Percentiles rank a stretch among this genome's conserved stretches.
Evolutionary conservation across 140 eudicot species (phyloP).

Genomic region (Stevia rebaudiana): DNA sequence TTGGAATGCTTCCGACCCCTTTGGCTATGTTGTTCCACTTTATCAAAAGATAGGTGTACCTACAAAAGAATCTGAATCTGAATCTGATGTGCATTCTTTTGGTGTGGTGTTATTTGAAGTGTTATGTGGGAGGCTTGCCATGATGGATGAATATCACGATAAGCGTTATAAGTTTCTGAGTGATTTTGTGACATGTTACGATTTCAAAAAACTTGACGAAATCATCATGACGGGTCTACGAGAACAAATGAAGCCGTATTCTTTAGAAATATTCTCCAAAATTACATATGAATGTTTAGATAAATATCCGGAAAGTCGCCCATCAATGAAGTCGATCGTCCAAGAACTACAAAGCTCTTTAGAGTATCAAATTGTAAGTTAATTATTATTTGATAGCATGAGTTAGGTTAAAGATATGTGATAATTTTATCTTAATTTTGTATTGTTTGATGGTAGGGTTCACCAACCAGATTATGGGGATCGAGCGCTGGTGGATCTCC

Average conservation of each 20-base stretch:
- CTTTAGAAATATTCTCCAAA: not conserved
- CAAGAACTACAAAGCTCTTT: not conserved
- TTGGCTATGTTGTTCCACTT: not conserved
- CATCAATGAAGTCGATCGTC: not conserved
- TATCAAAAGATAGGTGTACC: not conserved
- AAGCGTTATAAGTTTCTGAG: not conserved
- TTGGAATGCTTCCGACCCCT: too few relatives aligned
- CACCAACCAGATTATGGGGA: conserved; percentile 1
- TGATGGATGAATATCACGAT: not conserved
- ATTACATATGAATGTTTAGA: not conserved
- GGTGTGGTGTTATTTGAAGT: not conserved
- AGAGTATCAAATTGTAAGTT: not conserved
- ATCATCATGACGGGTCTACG: not conserved
- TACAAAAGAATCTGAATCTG: conserved; percentile 14
- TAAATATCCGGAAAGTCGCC: not conserved
- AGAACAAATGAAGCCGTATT: not conserved
- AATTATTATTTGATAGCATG: not conserved
- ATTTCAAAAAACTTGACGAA: not conserved
- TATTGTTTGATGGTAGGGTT: not conserved
- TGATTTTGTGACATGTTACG: not conserved
- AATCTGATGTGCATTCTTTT: conserved; percentile 8
- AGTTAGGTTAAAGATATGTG: not conserved
- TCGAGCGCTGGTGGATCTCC: not conserved
- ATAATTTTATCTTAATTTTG: too few relatives aligned
- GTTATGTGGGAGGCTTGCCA: not conserved